Evolutionary conservation across 352 stramenopile genomes (phyloP).

Genomic region (Phytophthora idaei): DNA sequence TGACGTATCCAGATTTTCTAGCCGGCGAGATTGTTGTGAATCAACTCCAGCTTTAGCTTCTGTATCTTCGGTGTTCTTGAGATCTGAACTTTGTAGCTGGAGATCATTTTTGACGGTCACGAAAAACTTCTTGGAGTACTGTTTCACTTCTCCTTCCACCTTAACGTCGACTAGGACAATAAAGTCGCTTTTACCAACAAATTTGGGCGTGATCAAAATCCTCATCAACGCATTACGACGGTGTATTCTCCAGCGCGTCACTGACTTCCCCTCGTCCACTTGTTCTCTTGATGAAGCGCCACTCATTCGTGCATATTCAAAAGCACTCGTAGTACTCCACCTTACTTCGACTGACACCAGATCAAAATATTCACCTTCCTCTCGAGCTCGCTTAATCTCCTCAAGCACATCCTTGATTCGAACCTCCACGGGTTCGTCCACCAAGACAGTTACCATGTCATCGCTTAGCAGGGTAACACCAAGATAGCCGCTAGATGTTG

Average conservation of each 20-base stretch:
- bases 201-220: constrained; percentile 10
- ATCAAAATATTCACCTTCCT: neutral
- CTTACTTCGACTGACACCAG: constrained; percentile 26
- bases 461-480: constrained; percentile 1
- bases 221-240: constrained; percentile 14
- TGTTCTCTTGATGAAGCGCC: constrained; percentile 14
- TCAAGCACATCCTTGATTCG: constrained; percentile 25
- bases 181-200: constrained; percentile 16
- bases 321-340: constrained; percentile 16
- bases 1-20: neutral
- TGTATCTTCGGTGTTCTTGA: neutral
- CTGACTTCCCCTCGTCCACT: neutral
- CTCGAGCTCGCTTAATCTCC: constrained; percentile 8
- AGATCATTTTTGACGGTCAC: neutral
- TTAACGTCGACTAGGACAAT: constrained; percentile 19
- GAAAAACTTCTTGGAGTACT: constrained; percentile 14
- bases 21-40: neutral
- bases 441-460: neutral
- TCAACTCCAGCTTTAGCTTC: neutral
- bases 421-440: constrained; percentile 10
- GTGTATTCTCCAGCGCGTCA: constrained; percentile 36
- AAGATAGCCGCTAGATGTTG: neutral
- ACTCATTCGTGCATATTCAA: constrained; percentile 25
- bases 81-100: neutral
- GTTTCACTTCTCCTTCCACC: neutral